Conservation (phyloP, 495 filamentous ascomycete species). For the Xylaria sp. region DNA sequence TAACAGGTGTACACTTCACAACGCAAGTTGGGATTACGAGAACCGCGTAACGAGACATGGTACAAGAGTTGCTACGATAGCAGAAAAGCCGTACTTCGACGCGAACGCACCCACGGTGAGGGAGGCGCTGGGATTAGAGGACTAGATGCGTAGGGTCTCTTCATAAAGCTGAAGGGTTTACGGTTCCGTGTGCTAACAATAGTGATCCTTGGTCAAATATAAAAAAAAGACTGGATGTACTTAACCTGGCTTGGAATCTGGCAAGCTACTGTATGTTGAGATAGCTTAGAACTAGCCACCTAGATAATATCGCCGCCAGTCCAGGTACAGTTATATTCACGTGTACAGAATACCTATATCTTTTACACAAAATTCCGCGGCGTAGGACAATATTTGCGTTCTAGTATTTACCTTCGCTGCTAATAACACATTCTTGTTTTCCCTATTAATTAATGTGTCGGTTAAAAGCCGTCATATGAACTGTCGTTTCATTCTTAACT, state of each 20-base stretch:
- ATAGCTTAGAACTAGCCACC: too few relatives aligned
- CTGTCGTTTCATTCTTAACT: too few relatives aligned
- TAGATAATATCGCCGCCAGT: not conserved
- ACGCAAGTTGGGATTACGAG: not conserved
- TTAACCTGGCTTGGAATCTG: not conserved
- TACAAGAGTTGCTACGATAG: constrained; percentile 19
- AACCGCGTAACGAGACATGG: constrained; percentile 15
- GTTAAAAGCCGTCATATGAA: too few relatives aligned
- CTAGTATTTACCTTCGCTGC: too few relatives aligned
- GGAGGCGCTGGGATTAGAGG: constrained; percentile 23
- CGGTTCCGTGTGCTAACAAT: not conserved
- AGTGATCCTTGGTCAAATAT: not conserved
- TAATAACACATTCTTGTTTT: too few relatives aligned
- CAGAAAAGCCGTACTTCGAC: constrained; percentile 26
- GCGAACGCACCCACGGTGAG: constrained; percentile 14
- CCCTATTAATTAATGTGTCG: too few relatives aligned
- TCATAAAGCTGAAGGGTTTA: too few relatives aligned
- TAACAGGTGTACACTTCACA: not conserved
- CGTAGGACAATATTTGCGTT: too few relatives aligned
- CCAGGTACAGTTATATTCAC: not conserved
- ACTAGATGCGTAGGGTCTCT: not conserved
- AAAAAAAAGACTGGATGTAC: not conserved
- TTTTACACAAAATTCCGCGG: not conserved
- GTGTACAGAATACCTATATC: not conserved
- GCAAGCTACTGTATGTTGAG: too few relatives aligned